Base-by-base conservation (phyloP, 768 basidiomycete genomes). In the Butyriboletus loyo region DNA sequence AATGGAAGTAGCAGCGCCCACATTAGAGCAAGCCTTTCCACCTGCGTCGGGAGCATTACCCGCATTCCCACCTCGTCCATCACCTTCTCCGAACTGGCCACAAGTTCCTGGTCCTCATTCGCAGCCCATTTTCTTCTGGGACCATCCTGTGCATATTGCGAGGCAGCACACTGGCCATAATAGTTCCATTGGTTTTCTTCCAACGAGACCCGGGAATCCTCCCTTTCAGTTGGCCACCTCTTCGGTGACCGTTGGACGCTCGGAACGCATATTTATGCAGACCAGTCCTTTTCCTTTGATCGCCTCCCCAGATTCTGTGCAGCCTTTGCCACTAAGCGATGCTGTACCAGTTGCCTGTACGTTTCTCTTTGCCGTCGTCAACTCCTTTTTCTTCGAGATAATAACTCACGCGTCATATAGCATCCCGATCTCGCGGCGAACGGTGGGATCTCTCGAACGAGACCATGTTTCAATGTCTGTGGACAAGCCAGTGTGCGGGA, bases 401-500 rank as follows among this genome's bases (percentile, higher is more conserved):
- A 31, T 36, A 19, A 28, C 57, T 67, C 19, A 59, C 35, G 17
- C n/a, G 5, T 45, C 40, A 24, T 22, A 46, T 46, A 67, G 63
- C 54, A 10, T 25, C 47, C 17, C 31, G n/a, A 50, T 32, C 57
- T 38, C 57, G 46, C 11, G 52, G 55, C 14, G 53, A 57, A 30
- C 52, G 52, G 9, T 47, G 45, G 65, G 38, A 38, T 19, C 22
- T 32, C 30, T 17, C 42, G 5, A 42, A 32, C 47, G 19, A 39
- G 25, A 9, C 24, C 52, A 55, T 40, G n/a, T 68, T 64, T 25
- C 49, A 2, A 7, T 67, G 66, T 32, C 34, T 43, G 53, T 67
- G 66, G 66, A 35, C n/a, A 8, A 47, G 19, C 27, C 36, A 1
- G 15, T 67, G 66, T 46, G 15, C 11, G 28, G 62, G 51, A 27